Percentiles rank a stretch among this genome's conserved stretches.
Evolutionary conservation across 306 rosid species (phyloP).

Genomic region (Dalbergia oliveri): DNA sequence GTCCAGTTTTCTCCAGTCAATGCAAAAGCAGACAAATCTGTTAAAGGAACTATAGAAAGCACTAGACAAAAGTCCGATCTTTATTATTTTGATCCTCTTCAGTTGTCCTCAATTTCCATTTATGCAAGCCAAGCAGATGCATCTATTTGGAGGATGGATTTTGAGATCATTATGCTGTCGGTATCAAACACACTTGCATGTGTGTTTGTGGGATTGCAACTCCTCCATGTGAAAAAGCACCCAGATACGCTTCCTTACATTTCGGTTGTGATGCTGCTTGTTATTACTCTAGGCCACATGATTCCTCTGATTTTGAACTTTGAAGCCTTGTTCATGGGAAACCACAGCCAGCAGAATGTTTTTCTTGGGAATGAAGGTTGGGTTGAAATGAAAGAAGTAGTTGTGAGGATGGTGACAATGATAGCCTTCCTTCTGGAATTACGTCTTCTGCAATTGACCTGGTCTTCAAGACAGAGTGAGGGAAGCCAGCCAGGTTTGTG

Average conservation of each 20-base stretch:
- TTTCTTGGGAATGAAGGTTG: conserved; percentile 81
- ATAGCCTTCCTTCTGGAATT: conserved; percentile 80
- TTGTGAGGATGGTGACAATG: conserved; percentile 82
- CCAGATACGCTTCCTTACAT: conserved; percentile 71
- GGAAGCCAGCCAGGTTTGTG: conserved; percentile 58
- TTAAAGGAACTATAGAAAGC: conserved; percentile 81
- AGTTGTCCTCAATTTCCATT: conserved; percentile 65
- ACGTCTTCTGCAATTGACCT: conserved; percentile 78
- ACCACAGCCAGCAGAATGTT: conserved; percentile 54
- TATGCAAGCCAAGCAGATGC: conserved; percentile 66
- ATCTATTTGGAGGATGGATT: conserved; percentile 85
- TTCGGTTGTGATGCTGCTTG: conserved; percentile 73
- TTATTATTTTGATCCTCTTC: conserved; percentile 67
- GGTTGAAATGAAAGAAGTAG: conserved; percentile 86
- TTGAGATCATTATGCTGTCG: conserved; percentile 79
- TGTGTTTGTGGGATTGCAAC: conserved; percentile 82
- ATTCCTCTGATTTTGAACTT: conserved; percentile 84
- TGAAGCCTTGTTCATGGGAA: conserved; percentile 70
- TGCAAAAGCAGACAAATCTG: conserved; percentile 51
- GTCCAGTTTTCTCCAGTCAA: conserved; percentile 75
- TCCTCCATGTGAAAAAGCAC: conserved; percentile 71
- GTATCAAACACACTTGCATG: conserved; percentile 84
- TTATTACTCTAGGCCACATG: conserved; percentile 80
- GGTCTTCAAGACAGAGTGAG: conserved; percentile 73
- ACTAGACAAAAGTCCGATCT: conserved; percentile 67